phyloP scores from a whole-genome alignment of 2,329 filamentous ascomycete species.

The Penicillium sp. region DNA sequence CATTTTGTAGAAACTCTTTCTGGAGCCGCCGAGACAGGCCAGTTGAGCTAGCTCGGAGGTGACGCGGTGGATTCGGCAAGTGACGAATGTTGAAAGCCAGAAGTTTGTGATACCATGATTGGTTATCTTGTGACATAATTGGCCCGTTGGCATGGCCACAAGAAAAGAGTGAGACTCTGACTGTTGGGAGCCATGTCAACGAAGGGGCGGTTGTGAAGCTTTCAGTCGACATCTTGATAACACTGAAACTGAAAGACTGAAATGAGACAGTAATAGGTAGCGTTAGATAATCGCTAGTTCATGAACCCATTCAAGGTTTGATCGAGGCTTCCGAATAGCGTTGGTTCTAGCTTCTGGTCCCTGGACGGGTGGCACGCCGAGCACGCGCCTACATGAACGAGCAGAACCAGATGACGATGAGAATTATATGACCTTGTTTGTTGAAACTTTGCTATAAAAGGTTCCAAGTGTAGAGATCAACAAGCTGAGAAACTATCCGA shows the following conservation, averaged over 20 bases:
- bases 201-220: no score
- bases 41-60: constrained; percentile 9
- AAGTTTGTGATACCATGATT: neutral
- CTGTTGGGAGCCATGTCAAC: neutral
- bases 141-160: constrained; percentile 12
- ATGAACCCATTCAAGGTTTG: neutral
- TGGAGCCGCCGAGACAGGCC: constrained; percentile 9
- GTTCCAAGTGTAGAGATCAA: neutral
- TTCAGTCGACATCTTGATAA: neutral
- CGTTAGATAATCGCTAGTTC: neutral
- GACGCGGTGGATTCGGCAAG: constrained; percentile 9
- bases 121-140: neutral
- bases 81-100: constrained; percentile 12
- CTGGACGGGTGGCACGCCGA: no score
- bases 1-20: constrained; percentile 13
- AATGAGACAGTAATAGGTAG: no score
- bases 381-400: neutral
- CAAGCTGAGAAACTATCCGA: neutral
- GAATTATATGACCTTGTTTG: neutral
- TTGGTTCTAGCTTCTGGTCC: no score
- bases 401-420: neutral
- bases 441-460: neutral
- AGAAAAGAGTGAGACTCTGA: constrained; percentile 6
- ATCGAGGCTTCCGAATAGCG: neutral
- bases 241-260: neutral